These are phyloP conservation scores for Taxillus chinensis DNA, from an alignment of 164 flowering plant species.

Conservation along the genomic window DNA sequence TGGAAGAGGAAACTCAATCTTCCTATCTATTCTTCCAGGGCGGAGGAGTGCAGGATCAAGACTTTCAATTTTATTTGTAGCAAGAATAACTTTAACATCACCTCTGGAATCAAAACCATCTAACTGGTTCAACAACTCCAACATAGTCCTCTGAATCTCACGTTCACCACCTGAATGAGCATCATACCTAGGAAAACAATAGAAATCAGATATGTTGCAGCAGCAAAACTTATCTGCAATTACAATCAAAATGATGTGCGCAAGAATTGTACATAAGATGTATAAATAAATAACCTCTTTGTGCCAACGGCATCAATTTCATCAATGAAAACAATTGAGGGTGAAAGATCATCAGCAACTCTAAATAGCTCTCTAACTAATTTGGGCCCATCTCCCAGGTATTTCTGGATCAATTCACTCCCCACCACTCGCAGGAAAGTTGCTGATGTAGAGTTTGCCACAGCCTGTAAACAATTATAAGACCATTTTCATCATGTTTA, in stretches of 20 bases:
- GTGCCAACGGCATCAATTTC: slow-evolving; percentile 96
- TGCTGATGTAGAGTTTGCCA: slow-evolving; percentile 92
- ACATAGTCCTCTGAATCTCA: slow-evolving; percentile 93
- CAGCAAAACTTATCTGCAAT: not conserved
- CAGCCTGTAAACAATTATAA: slow-evolving; percentile 41
- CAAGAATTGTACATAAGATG: not conserved
- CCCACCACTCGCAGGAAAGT: slow-evolving; percentile 93
- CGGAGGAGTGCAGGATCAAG: slow-evolving; percentile 93
- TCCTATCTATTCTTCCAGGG: slow-evolving; percentile 86
- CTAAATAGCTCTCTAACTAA: slow-evolving; percentile 87
- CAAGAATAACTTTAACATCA: slow-evolving; percentile 90
- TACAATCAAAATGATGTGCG: too few species aligned
- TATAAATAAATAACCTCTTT: slow-evolving; percentile 41
- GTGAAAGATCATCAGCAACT: slow-evolving; percentile 94
- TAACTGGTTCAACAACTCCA: slow-evolving; percentile 80
- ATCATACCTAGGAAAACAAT: slow-evolving; percentile 47
- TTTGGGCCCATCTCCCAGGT: slow-evolving; percentile 94
- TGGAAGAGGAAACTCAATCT: slow-evolving; percentile 92
- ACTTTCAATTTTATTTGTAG: slow-evolving; percentile 83
- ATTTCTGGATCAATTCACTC: slow-evolving; percentile 86
- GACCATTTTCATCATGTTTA: too few species aligned
- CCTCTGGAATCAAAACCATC: slow-evolving; percentile 96
- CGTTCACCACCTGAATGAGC: slow-evolving; percentile 96
- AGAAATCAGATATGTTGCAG: slow-evolving; percentile 3
- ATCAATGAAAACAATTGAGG: slow-evolving; percentile 92